Evolutionary conservation across 1,284 basidiomycete species (phyloP).

Genomic region (Apiotrichum veenhuisii): DNA sequence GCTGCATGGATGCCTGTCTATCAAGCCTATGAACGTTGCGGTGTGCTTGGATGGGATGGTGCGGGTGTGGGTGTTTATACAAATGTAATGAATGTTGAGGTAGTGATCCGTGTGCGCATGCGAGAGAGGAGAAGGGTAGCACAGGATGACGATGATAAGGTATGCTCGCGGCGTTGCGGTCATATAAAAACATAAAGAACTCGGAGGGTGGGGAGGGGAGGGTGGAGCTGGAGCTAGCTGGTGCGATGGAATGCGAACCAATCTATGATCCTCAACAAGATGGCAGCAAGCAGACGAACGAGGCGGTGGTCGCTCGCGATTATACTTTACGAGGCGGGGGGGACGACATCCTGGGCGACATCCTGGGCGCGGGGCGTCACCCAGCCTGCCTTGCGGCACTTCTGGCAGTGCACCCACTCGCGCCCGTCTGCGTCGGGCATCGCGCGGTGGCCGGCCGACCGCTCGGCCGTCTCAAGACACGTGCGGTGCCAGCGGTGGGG

Average conservation of each 20-base stretch:
- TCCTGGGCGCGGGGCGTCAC: slow-evolving; percentile 13
- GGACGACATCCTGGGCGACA: background rate
- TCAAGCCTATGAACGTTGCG: too few relatives aligned
- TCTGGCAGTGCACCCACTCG: slow-evolving; percentile 36
- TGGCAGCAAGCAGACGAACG: too few relatives aligned
- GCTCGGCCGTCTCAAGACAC: slow-evolving; percentile 34
- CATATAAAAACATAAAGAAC: too few relatives aligned
- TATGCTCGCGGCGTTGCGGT: background rate
- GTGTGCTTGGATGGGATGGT: too few relatives aligned
- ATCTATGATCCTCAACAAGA: too few relatives aligned
- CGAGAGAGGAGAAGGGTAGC: background rate
- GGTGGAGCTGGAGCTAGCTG: background rate
- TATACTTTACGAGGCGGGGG: too few relatives aligned
- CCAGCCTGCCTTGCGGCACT: slow-evolving; percentile 44
- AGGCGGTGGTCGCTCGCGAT: too few relatives aligned
- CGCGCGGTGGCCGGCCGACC: slow-evolving; percentile 23
- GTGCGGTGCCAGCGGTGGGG: slow-evolving; percentile 38
- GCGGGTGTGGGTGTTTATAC: background rate
- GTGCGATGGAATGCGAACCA: too few relatives aligned
- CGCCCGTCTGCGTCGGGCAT: slow-evolving; percentile 18
- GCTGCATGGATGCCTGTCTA: too few relatives aligned
- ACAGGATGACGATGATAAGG: too few relatives aligned
- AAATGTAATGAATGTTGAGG: background rate
- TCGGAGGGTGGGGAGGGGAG: background rate
- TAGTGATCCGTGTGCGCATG: background rate